A percentile compares a stretch with the other conserved stretches of the same genome.
phyloP scores from a whole-genome alignment of 2,329 filamentous ascomycete genomes.

The Keithomyces neogunnii region DNA sequence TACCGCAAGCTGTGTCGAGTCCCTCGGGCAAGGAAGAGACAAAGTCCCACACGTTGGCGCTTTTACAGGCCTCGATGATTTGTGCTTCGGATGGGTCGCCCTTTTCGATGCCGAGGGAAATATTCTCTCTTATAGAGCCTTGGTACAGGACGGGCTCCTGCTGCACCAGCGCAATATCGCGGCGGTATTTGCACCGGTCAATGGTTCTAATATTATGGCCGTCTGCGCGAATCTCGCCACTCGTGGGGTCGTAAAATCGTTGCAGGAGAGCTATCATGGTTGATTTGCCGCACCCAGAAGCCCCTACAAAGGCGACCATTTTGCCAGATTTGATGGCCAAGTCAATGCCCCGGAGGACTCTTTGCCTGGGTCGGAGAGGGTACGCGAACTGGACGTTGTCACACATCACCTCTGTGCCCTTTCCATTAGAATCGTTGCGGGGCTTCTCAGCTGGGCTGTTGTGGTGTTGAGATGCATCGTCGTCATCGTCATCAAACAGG shows the following conservation, averaged over 20 bases:
- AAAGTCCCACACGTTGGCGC: slow-evolving; percentile 49
- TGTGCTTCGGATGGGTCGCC: slow-evolving; percentile 23
- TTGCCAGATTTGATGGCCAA: slow-evolving; percentile 34
- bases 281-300: slow-evolving; percentile 52
- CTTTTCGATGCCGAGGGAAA: slow-evolving; percentile 36
- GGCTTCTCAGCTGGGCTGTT: neutral
- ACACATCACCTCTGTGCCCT: slow-evolving; percentile 35
- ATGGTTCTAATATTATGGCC: slow-evolving; percentile 20
- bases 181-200: slow-evolving; percentile 23
- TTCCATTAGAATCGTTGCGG: slow-evolving; percentile 1
- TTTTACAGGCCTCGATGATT: slow-evolving; percentile 40
- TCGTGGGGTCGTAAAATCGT: slow-evolving; percentile 31
- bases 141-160: slow-evolving; percentile 35
- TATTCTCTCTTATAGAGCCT: slow-evolving; percentile 47
- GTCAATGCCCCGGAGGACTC: slow-evolving; percentile 29
- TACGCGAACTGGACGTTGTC: slow-evolving; percentile 50
- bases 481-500: slow-evolving; percentile 20
- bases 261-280: slow-evolving; percentile 47
- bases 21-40: slow-evolving; percentile 48
- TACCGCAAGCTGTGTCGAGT: slow-evolving; percentile 55
- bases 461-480: slow-evolving; percentile 6
- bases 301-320: slow-evolving; percentile 47
- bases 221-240: slow-evolving; percentile 21
- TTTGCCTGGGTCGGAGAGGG: slow-evolving; percentile 29
- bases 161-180: slow-evolving; percentile 29